These are phyloP conservation scores for Wickerhamiella sergipiensis DNA, from an alignment of 805 yeast genomes.

Conservation along the genomic window DNA sequence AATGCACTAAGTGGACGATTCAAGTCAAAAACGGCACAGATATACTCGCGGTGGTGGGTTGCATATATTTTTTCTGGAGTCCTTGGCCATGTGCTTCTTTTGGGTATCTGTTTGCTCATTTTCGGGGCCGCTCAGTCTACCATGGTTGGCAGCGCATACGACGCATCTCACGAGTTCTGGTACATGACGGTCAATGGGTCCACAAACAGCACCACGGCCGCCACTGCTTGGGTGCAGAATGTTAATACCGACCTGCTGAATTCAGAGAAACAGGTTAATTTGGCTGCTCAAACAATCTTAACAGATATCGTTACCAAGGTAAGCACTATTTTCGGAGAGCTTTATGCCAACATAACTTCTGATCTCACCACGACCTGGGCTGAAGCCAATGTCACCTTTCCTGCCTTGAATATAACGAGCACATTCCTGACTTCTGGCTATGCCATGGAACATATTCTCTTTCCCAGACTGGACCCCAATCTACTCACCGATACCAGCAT, in stretches of 20 bases:
- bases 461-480: background rate
- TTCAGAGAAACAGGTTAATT: background rate
- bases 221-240: background rate
- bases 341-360: background rate
- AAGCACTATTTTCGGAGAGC: background rate
- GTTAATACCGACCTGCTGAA: background rate
- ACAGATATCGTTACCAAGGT: conserved; percentile 2
- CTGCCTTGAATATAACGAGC: background rate
- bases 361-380: background rate
- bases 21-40: background rate
- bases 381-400: background rate
- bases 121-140: background rate
- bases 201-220: background rate
- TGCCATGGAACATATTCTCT: conserved; percentile 2
- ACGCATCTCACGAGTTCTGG: background rate
- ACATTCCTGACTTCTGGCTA: background rate
- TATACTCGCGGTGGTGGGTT: background rate
- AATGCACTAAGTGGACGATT: background rate
- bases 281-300: background rate
- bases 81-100: background rate
- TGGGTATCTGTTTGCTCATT: background rate
- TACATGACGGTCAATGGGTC: background rate
- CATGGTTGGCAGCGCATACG: background rate
- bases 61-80: background rate
- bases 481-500: background rate